Evolutionary conservation across 2,329 filamentous ascomycete species (phyloP), one percentile per base, ranked within the genome.

Genomic region (Xylariaceae sp.): DNA sequence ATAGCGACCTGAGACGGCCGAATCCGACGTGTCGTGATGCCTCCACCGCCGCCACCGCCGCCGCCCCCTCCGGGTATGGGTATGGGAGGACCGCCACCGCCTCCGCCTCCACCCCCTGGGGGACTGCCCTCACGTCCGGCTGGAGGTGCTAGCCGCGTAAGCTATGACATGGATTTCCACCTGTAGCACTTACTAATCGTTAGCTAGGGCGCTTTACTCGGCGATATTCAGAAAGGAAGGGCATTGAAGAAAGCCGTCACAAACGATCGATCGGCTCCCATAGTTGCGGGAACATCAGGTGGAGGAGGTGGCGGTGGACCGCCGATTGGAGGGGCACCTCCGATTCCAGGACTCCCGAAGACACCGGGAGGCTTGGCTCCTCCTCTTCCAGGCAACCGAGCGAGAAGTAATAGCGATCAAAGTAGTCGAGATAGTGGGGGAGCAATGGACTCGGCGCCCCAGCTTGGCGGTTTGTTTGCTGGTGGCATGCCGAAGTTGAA

Each of bases 401-500:
- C 85, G 56, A 85, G 92, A 72, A 96, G 92, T 74, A 93, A 95
- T 73, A 96, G 93, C 73, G 92, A 96, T 67, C 83, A 85, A 49
- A 82, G 81, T 17, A 79, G 81, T 41, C 75, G 77, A 61, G 76
- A 80, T 59, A 70, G 71, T 34, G 71, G 67, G 37, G 70, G 55
- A 14, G 16, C 75, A 2, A 75, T 82, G 65, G 84, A 88, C 19
- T 75, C 85, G 17, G 85, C 91, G 44, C 92, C 92, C 9, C 94
- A 97, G 72, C 75, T 98, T 9, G 94, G 81, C 26, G 95, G 95
- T 1, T 75, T 99, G 23, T 96, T 99, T 71, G 92, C 91, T 1
- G 93, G 92, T 31, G 95, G 94, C 33, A 98, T 98, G 85, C 95
- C 95, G 2, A 98, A 97, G 77, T 74, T 99, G 69, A 90, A 91